Evolutionary conservation across 768 basidiomycete genomes (phyloP), one percentile per base, ranked within the genome.

Genomic region (Kwoniella europaea): DNA sequence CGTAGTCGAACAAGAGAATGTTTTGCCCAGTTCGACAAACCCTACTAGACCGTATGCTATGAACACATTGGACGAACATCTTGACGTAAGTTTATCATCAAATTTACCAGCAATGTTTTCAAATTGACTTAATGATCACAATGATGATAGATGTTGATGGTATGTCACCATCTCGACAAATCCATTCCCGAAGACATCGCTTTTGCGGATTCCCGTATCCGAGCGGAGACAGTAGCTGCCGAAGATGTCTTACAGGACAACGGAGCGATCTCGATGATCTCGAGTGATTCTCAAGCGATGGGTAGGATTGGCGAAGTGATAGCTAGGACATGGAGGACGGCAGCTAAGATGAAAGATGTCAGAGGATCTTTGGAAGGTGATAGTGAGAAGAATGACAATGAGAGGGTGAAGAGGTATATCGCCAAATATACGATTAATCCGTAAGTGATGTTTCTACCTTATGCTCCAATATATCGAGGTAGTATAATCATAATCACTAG

Each of bases 391-490:
- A 88, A 84, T 65, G 94, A 97, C 83, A 99, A 98, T 80, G 89
- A 86, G 10, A 87, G 97, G 16, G 96, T 98, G 63, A 98, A 97
- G 86, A 87, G 95, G 71, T 98, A 98, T 83, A 87, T 98, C 27
- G 88, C 95, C 16, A 99, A 98, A 82, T 98, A 98, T 84, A 98
- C 97, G 15, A 89, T 98, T 82, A 98, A 99, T 80, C 94, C 96
- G 93, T 96, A 75, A 76, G 93, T 87, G 41, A 4, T 9, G 13
- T 22, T 44, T 46, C 12, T 12, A 13, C 46, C 18, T 18, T 18
- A 13, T 50, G 46, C 46, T 13, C 46, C 12, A 20, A 43, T 4
- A 5, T 35, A 1, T 35, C 35, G 35, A 35, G 35, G 7, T 35
- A 35, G 7, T 35, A 35, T 35, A 7, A 35, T 35, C 35, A 35